Base-by-base conservation (phyloP, 2,329 filamentous ascomycete genomes). In the Epichloe gansuensis region DNA sequence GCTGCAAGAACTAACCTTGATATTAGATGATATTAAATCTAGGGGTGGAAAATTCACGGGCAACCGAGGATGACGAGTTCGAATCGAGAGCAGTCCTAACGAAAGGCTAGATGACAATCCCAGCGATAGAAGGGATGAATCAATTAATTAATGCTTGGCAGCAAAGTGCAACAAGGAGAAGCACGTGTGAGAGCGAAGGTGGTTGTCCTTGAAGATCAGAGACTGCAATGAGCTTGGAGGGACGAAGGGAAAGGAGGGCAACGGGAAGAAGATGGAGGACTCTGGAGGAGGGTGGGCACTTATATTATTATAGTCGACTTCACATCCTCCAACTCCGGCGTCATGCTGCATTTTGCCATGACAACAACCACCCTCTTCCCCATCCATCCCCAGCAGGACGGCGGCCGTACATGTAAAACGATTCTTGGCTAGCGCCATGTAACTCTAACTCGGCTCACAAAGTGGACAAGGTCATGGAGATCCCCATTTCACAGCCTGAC, bases 121-220 rank as follows among this genome's bases (percentile, higher is more conserved):
- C 51, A 59, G 45, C 50, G 17, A 78, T 63, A 35, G 47, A 57
- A 0, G 42, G 46, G 49, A 59, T 76, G 75, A 41, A 53, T 58
- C 2, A 76, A 56, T 53, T 34, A 31, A 42, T 40, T 34, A 31
- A 42, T 40, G 47, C n/a, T 49, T 31, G 13, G 12, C n/a, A 47
- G 45, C 21, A 12, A 34, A 54, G 35, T 49, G 49, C 49, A 45
- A 50, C 40, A 35, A 49, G 35, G 23, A 51, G 36, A 52, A 47
- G 54, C 48, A 53, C 40, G 49, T 53, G 51, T 49, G 51, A 53
- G 45, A 53, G 54, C 40, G 51, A 56, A 21, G 31, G 52, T 41
- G 43, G 31, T 44, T 42, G n/a, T 46, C 25, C 38, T 27, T 40
- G 42, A 46, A 44, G 23, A 50, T 47, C 41, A 46, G 49, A 46